phyloP scores from a whole-genome alignment of 2,329 filamentous ascomycete species.

The Nectriaceae sp. region DNA sequence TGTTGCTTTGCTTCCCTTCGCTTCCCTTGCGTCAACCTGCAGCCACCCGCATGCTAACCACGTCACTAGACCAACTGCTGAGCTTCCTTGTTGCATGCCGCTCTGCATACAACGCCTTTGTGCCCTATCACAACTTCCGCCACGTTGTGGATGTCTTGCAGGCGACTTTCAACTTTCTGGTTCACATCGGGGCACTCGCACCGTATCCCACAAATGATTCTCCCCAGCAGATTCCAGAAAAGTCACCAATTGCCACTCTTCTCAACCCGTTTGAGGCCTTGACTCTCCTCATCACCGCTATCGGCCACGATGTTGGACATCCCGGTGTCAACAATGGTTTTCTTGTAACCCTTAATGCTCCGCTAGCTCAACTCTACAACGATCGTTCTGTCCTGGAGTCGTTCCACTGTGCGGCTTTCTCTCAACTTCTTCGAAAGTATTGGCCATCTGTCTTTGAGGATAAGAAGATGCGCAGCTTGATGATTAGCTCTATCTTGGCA shows the following conservation, averaged over 20 bases:
- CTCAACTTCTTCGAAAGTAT: conserved; percentile 88
- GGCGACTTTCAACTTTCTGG: conserved; percentile 86
- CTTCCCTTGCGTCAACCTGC: conserved; percentile 2
- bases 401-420: conserved; percentile 96
- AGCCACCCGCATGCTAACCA: conserved; percentile 40
- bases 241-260: conserved; percentile 70
- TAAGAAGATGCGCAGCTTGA: conserved; percentile 77
- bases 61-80: conserved; percentile 69
- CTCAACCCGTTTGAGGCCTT: conserved; percentile 87
- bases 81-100: conserved; percentile 86
- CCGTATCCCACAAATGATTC: conserved; percentile 55
- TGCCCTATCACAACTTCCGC: conserved; percentile 97
- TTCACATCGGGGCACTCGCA: conserved; percentile 76
- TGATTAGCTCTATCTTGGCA: conserved; percentile 96
- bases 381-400: conserved; percentile 95
- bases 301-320: conserved; percentile 96
- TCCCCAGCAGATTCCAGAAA: conserved; percentile 36
- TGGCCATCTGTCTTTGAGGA: conserved; percentile 86
- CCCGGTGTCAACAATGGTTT: conserved; percentile 99
- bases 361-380: conserved; percentile 93
- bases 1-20: conserved; percentile 4
- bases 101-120: conserved; percentile 93
- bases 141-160: conserved; percentile 96
- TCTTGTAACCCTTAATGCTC: conserved; percentile 86
- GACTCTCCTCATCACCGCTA: conserved; percentile 89